A percentile compares a stretch with the other conserved stretches of the same genome.
phyloP scores from a whole-genome alignment of 2,329 filamentous ascomycete genomes.

The Dactylellina sp. region DNA sequence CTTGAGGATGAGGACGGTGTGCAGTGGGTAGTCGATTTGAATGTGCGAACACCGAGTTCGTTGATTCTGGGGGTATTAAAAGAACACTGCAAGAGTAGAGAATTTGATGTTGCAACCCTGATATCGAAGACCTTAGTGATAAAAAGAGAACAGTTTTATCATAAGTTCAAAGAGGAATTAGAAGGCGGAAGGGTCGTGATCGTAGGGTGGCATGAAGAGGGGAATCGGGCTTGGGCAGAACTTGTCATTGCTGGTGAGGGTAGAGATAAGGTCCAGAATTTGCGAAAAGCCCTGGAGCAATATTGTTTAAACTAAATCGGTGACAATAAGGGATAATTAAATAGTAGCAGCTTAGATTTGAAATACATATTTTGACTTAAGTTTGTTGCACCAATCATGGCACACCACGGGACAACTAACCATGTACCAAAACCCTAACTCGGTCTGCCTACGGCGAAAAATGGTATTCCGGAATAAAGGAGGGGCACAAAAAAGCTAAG shows the following conservation, averaged over 20 bases:
- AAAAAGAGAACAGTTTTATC: not conserved
- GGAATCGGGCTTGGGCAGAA: not conserved
- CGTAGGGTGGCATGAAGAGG: conserved; percentile 7
- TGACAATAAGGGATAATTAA: too few relatives aligned
- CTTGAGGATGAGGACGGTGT: conserved; percentile 59
- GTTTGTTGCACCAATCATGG: too few relatives aligned
- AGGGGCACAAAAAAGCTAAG: too few relatives aligned
- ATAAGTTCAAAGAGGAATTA: not conserved
- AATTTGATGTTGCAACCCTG: not conserved
- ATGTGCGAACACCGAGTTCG: conserved; percentile 3
- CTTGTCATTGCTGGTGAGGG: conserved; percentile 1
- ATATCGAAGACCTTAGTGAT: not conserved
- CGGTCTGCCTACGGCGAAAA: too few relatives aligned
- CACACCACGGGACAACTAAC: too few relatives aligned
- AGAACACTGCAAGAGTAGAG: not conserved
- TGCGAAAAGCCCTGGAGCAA: not conserved
- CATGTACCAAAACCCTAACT: too few relatives aligned
- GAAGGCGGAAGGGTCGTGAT: conserved; percentile 7
- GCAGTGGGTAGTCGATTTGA: conserved; percentile 11
- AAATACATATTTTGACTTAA: too few relatives aligned
- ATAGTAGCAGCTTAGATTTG: too few relatives aligned
- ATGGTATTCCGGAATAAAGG: too few relatives aligned
- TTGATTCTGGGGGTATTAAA: conserved; percentile 2
- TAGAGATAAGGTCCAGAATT: not conserved
- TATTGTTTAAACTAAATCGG: not conserved